Percentiles rank a stretch among this genome's conserved stretches.
These are phyloP conservation scores for Neurospora africana DNA, from an alignment of 495 filamentous ascomycete genomes.

Conservation along the genomic window DNA sequence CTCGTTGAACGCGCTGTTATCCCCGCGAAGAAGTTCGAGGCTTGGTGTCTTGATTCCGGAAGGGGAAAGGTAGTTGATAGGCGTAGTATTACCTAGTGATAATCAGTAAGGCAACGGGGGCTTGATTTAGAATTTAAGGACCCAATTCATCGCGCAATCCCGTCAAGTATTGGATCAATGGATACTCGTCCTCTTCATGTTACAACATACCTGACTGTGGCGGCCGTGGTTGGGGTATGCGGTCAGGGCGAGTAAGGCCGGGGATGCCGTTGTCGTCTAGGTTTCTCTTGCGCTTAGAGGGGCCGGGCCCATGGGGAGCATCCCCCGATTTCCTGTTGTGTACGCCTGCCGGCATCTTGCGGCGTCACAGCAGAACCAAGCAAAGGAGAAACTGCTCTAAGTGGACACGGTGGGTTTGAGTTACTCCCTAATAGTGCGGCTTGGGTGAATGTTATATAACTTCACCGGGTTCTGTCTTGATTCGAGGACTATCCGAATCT, in stretches of 20 bases:
- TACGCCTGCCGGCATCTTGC: neutral
- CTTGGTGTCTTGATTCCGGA: constrained; percentile 24
- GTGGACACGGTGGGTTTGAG: neutral
- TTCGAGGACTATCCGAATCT: neutral
- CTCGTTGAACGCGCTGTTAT: constrained; percentile 33
- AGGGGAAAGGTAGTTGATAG: constrained; percentile 65
- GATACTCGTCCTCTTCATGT: neutral
- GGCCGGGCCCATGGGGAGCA: neutral
- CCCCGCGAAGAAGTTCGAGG: constrained; percentile 36
- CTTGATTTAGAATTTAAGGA: neutral
- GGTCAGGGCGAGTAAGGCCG: constrained; percentile 21
- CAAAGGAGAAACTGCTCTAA: neutral
- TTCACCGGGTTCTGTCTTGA: neutral
- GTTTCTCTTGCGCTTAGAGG: constrained; percentile 30
- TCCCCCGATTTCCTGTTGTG: neutral
- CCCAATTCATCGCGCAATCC: neutral
- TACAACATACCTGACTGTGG: constrained; percentile 31
- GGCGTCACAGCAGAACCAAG: neutral
- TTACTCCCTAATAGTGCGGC: neutral
- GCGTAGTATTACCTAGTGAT: constrained; percentile 38
- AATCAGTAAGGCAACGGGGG: neutral
- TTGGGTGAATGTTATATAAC: neutral
- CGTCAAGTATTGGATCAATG: neutral
- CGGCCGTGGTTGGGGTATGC: constrained; percentile 34
- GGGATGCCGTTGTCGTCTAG: constrained; percentile 29